Evolutionary conservation across 805 yeast species (phyloP), one percentile per base, ranked within the genome.

Genomic region (Yamadazyma ubonensis): DNA sequence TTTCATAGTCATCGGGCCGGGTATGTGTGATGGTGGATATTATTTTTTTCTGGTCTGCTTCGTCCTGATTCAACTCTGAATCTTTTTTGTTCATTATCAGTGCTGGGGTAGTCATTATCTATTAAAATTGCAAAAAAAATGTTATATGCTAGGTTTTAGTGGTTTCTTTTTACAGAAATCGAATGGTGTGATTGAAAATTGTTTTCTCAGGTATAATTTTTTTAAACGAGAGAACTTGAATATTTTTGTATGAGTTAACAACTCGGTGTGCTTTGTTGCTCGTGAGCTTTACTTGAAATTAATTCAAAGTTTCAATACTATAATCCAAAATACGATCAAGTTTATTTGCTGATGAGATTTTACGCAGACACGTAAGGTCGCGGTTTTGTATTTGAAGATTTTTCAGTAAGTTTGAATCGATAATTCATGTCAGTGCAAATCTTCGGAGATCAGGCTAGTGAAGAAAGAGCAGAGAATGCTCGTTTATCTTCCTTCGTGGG

Each of bases 401-500:
- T 38, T 32, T 29, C 33, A 26, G 29, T 22, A 11, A 18, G 10
- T 16, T n/a, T 12, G 10, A 28, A 21, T 5, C 26, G 9, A 35
- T 18, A 3, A 11, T 14, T 3, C 6, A 67, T 68, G 95, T 82
- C 90, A 51, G 96, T 90, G 46, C 91, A 90, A 53, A 90, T 91
- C 58, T 88, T 93, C 67, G 95, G 96, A 46, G 98, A 93, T 61
- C 96, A 91, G 64, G 98, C 91, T 40, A 85, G 93, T 5, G 99
- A 91, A 67, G 99, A 91, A 68, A 79, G 97, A 57, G 99, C 93
- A 32, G 99, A 93, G 65, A 90, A 91, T 66, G 99, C 99, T 39
- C 89, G 99, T 71, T 73, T 91, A 71, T 86, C 96, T 5, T 88
- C 99, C 2, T 93, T 93, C 63, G 95, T 93, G 8, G 99, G 99